Conservation (phyloP, 371 early-diverging fungal genomes). For the Nosema muscidifuracis region DNA sequence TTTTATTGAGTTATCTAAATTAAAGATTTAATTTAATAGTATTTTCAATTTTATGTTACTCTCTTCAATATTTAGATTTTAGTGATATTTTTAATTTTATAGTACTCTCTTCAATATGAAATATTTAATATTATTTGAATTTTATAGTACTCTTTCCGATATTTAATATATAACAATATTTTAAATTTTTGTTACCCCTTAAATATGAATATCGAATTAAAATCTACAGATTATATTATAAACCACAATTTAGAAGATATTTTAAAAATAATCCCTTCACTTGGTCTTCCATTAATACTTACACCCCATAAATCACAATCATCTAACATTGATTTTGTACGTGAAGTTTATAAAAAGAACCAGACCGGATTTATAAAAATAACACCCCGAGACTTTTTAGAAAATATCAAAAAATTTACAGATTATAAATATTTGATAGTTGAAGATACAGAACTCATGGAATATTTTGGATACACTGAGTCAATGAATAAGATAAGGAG, state of each 20-base stretch:
- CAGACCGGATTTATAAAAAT: background rate
- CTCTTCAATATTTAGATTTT: background rate
- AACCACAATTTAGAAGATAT: too few relatives aligned
- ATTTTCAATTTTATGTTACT: background rate
- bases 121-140: conserved; percentile 23
- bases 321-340: background rate
- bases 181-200: too few relatives aligned
- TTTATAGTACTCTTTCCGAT: conserved; percentile 32
- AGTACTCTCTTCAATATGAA: background rate
- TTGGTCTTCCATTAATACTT: background rate
- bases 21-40: conserved; percentile 1
- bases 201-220: too few relatives aligned
- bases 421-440: conserved; percentile 9
- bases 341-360: background rate
- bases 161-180: too few relatives aligned
- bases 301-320: conserved; percentile 26
- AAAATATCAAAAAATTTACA: background rate
- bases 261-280: background rate
- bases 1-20: background rate
- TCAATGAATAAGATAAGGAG: conserved; percentile 1
- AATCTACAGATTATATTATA: too few relatives aligned
- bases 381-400: conserved; percentile 12
- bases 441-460: conserved; percentile 22
- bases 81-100: background rate
- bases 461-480: conserved; percentile 2